Evolutionary conservation across 768 basidiomycete genomes (phyloP).

Genomic region (Crepidotus variabilis): DNA sequence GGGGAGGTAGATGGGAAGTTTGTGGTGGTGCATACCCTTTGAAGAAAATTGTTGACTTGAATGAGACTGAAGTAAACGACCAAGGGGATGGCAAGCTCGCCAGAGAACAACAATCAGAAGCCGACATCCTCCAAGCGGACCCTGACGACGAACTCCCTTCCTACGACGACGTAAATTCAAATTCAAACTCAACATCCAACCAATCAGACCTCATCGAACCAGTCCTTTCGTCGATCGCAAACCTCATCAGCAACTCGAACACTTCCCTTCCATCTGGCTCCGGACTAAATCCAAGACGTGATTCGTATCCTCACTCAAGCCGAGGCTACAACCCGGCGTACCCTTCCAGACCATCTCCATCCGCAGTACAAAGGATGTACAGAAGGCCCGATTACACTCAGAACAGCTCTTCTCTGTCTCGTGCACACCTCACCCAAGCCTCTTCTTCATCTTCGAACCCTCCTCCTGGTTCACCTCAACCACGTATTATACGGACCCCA

Average conservation of each 20-base stretch:
- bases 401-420: background rate
- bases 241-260: background rate
- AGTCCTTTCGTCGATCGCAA: background rate
- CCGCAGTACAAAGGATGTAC: background rate
- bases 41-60: constrained; percentile 36
- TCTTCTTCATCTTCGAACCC: background rate
- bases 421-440: too few relatives aligned
- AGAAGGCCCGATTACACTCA: background rate
- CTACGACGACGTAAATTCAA: background rate
- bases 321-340: background rate
- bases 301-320: background rate
- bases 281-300: background rate
- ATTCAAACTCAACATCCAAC: background rate
- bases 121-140: background rate
- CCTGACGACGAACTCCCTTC: background rate
- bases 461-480: constrained; percentile 1
- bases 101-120: background rate
- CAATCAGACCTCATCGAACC: background rate
- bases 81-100: background rate
- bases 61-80: constrained; percentile 19
- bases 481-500: constrained; percentile 18
- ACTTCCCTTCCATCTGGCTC: background rate
- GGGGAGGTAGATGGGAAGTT: constrained; percentile 71
- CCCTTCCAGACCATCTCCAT: background rate
- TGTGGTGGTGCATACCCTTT: constrained; percentile 60